Conservation (phyloP, 1,139 yeast species). For the Torulaspora pretoriensis region DNA sequence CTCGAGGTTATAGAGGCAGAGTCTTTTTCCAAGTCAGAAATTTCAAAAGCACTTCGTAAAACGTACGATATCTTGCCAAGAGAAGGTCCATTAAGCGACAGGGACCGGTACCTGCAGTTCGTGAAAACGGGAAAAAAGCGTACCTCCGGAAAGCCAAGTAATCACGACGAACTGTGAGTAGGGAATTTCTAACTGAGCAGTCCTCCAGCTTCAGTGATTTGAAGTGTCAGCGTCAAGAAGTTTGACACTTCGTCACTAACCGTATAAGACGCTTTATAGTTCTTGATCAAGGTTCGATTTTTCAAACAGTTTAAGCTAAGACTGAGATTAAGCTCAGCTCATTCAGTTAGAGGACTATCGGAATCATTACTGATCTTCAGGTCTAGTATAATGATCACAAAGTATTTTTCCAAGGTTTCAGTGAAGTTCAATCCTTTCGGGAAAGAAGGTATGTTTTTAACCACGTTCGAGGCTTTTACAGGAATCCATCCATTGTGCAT, state of each 20-base stretch:
- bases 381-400: conserved; percentile 62
- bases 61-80: conserved; percentile 19
- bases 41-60: conserved; percentile 22
- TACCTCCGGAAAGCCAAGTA: not conserved
- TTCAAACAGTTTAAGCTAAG: not conserved
- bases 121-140: conserved; percentile 20
- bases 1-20: conserved; percentile 18
- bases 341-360: not conserved
- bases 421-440: conserved; percentile 78
- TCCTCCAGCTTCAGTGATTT: not conserved
- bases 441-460: conserved; percentile 48
- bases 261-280: conserved; percentile 2
- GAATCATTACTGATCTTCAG: not conserved
- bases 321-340: not conserved
- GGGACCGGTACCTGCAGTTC: conserved; percentile 21
- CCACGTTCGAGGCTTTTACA: not conserved
- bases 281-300: not conserved
- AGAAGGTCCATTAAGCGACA: conserved; percentile 34
- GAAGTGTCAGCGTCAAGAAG: not conserved
- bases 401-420: conserved; percentile 71
- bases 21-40: conserved; percentile 19
- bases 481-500: not conserved
- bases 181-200: not conserved
- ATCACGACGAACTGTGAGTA: conserved; percentile 13
- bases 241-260: not conserved